Conservation (phyloP, 306 rosid species). For the Rosa multiflora region DNA sequence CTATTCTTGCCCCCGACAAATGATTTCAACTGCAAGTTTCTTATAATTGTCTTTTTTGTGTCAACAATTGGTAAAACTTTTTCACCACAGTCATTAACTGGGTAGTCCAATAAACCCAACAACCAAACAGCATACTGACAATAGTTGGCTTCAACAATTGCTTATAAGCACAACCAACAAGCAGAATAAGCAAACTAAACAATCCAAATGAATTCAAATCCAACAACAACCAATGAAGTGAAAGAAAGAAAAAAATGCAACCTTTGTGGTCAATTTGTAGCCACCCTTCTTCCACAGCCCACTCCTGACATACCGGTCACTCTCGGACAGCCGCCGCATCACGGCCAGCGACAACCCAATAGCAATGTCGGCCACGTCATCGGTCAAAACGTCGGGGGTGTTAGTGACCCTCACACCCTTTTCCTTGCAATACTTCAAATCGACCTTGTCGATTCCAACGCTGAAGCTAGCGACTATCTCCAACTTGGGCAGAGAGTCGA, state of each 20-base stretch:
- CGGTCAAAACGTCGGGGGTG: constrained; percentile 85
- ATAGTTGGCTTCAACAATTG: not conserved
- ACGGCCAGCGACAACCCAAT: constrained; percentile 57
- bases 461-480: constrained; percentile 75
- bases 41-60: not conserved
- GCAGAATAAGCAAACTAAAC: not conserved
- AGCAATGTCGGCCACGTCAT: constrained; percentile 74
- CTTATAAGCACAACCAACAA: not conserved
- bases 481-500: constrained; percentile 58
- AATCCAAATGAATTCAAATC: not conserved
- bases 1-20: too few species aligned
- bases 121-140: not conserved
- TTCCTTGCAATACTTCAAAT: constrained; percentile 48
- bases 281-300: constrained; percentile 73
- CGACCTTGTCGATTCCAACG: constrained; percentile 77
- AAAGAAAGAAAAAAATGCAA: not conserved
- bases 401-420: constrained; percentile 72
- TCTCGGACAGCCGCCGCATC: constrained; percentile 53
- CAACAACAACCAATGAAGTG: not conserved
- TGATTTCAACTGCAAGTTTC: not conserved
- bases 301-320: constrained; percentile 64
- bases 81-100: too few species aligned
- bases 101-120: not conserved
- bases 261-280: constrained; percentile 73
- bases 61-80: not conserved